Percentiles rank a stretch among this genome's conserved stretches.
Evolutionary conservation across 345 rosid genomes (phyloP).

Genomic region (Gynandropsis gynandra): DNA sequence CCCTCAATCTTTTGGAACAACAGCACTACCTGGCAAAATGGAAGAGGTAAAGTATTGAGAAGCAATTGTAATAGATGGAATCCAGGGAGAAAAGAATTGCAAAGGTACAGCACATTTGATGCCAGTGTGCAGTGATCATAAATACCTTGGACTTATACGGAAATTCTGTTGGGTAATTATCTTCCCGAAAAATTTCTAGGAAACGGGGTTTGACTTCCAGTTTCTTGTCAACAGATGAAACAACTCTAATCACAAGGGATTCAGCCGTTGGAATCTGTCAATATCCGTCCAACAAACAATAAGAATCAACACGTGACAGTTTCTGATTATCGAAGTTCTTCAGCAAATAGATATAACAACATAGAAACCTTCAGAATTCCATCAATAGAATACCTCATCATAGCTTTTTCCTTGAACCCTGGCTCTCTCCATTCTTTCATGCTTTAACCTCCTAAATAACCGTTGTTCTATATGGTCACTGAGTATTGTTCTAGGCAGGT

Average conservation of each 20-base stretch:
- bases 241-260: constrained; percentile 91
- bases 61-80: neutral
- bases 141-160: constrained; percentile 93
- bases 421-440: constrained; percentile 88
- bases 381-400: constrained; percentile 66
- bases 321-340: constrained; percentile 4
- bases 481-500: constrained; percentile 84
- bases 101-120: constrained; percentile 5
- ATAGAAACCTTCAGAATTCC: constrained; percentile 7
- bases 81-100: neutral
- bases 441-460: constrained; percentile 60
- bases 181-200: constrained; percentile 92
- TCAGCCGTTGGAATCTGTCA: constrained; percentile 92
- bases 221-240: constrained; percentile 98
- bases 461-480: constrained; percentile 98
- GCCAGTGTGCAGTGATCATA: constrained; percentile 10
- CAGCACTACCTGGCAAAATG: constrained; percentile 69
- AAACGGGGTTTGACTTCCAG: constrained; percentile 93
- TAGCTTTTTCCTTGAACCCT: constrained; percentile 65
- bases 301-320: neutral
- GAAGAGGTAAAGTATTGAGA: constrained; percentile 3
- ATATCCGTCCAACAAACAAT: constrained; percentile 17
- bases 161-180: constrained; percentile 86
- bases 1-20: constrained; percentile 99
- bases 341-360: constrained; percentile 15